Percentiles rank a stretch among this genome's conserved stretches.
phyloP scores from a whole-genome alignment of 257 asterid species.

The Nicotiana noctiflora region DNA sequence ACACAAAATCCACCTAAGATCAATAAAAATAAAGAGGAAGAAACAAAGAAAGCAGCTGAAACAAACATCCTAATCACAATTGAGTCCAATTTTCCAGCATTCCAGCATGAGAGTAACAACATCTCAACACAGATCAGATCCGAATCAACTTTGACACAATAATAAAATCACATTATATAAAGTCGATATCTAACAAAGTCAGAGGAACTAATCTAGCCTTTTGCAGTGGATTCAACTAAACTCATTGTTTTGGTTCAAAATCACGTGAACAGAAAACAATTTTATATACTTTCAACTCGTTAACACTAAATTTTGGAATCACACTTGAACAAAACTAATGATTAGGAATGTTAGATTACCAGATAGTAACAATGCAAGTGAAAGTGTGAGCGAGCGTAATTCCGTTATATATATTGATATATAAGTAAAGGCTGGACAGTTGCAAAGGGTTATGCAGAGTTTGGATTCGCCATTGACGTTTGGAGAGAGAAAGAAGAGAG shows the following conservation, averaged over 20 bases:
- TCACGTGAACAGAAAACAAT: not conserved
- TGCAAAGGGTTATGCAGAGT: not conserved
- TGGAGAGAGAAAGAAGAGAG: not conserved
- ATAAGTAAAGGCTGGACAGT: not conserved
- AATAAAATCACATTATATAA: not conserved
- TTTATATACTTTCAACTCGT: not conserved
- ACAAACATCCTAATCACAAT: not conserved
- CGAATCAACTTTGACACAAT: not conserved
- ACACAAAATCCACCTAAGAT: not conserved
- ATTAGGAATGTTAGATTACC: not conserved
- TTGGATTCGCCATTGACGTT: not conserved
- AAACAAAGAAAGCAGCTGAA: not conserved
- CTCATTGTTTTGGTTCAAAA: not conserved
- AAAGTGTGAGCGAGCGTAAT: not conserved
- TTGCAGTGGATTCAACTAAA: slow-evolving; percentile 1
- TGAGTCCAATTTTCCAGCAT: not conserved
- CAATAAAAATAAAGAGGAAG: not conserved
- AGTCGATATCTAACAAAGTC: not conserved
- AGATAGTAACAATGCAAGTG: not conserved
- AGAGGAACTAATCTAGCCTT: not conserved
- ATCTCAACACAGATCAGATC: not conserved
- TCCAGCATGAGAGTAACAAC: not conserved
- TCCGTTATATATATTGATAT: not conserved
- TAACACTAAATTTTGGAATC: not conserved
- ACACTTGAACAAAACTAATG: not conserved